phyloP scores from a whole-genome alignment of 2,329 filamentous ascomycete genomes.

The Pseudofabraea citricarpa region DNA sequence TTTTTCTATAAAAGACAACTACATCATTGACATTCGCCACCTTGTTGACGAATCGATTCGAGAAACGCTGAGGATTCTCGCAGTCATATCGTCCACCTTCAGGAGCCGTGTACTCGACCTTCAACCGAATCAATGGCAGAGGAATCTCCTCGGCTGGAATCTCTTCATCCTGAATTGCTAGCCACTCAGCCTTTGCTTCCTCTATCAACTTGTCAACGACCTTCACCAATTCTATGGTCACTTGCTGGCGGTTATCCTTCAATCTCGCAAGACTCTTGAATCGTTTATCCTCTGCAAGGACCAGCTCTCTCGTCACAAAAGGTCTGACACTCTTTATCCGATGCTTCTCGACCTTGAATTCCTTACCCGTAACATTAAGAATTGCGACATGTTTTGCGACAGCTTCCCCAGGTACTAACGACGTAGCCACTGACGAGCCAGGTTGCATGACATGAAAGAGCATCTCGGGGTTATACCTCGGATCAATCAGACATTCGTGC shows the following conservation, averaged over 20 bases:
- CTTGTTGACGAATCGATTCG: conserved; percentile 81
- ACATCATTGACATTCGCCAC: conserved; percentile 95
- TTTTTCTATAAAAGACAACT: conserved; percentile 88
- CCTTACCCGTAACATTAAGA: conserved; percentile 74
- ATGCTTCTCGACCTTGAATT: conserved; percentile 76
- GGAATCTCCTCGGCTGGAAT: conserved; percentile 60
- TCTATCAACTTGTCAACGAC: conserved; percentile 85
- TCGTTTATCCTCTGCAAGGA: conserved; percentile 67
- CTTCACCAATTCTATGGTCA: conserved; percentile 71
- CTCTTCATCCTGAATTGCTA: conserved; percentile 65
- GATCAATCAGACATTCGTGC: conserved; percentile 91
- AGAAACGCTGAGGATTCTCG: conserved; percentile 95
- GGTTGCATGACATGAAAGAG: conserved; percentile 97
- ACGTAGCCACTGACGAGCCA: conserved; percentile 93
- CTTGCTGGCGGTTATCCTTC: conserved; percentile 75
- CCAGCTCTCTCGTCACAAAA: conserved; percentile 81
- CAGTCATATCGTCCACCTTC: conserved; percentile 83
- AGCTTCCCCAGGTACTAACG: conserved; percentile 82
- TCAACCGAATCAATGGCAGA: conserved; percentile 79
- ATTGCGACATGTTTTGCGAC: conserved; percentile 89
- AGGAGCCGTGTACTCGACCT: conserved; percentile 83
- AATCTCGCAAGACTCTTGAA: conserved; percentile 76
- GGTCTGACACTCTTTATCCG: conserved; percentile 85
- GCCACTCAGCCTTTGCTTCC: conserved; percentile 78
- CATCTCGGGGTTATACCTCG: conserved; percentile 75